These are phyloP conservation scores for Rutstroemia sp. DNA, from an alignment of 2,329 filamentous ascomycete species.

Conservation along the genomic window DNA sequence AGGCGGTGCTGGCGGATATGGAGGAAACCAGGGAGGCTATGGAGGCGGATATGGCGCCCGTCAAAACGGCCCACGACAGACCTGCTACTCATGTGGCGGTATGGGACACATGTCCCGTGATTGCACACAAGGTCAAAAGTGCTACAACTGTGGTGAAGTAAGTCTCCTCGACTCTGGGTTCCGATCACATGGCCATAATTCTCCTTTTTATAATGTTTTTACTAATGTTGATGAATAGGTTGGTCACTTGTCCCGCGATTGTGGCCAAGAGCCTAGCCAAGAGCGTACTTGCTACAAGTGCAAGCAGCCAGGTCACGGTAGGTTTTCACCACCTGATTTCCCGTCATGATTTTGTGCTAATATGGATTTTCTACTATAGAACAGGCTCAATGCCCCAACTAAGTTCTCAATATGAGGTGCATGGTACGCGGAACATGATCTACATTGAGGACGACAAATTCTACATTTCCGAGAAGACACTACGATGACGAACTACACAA, in stretches of 20 bases:
- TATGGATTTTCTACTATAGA: constrained; percentile 37
- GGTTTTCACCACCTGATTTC: constrained; percentile 22
- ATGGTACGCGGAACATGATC: constrained; percentile 15
- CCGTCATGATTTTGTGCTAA: constrained; percentile 74
- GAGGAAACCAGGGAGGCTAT: constrained; percentile 32
- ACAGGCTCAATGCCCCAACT: constrained; percentile 75
- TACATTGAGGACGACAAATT: constrained; percentile 19
- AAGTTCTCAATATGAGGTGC: constrained; percentile 45
- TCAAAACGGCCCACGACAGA: constrained; percentile 54
- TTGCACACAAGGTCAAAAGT: constrained; percentile 98
- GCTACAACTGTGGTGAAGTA: constrained; percentile 96
- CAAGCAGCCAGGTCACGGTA: constrained; percentile 46
- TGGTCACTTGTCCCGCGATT: constrained; percentile 55
- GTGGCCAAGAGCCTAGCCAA: constrained; percentile 80
- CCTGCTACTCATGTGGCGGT: constrained; percentile 97
- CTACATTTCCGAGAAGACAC: constrained; percentile 23
- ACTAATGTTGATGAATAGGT: neutral
- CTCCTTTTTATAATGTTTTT: neutral
- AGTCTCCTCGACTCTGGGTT: constrained; percentile 48
- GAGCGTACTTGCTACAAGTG: constrained; percentile 99
- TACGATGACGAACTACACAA: constrained; percentile 22
- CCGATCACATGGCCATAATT: neutral
- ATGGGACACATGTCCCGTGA: constrained; percentile 95
- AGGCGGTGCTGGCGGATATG: constrained; percentile 35
- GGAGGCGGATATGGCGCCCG: constrained; percentile 38